A percentile compares a stretch with the other conserved stretches of the same genome.
Conservation (phyloP, 371 early-diverging fungal species). For the Gilbertella persicaria region DNA sequence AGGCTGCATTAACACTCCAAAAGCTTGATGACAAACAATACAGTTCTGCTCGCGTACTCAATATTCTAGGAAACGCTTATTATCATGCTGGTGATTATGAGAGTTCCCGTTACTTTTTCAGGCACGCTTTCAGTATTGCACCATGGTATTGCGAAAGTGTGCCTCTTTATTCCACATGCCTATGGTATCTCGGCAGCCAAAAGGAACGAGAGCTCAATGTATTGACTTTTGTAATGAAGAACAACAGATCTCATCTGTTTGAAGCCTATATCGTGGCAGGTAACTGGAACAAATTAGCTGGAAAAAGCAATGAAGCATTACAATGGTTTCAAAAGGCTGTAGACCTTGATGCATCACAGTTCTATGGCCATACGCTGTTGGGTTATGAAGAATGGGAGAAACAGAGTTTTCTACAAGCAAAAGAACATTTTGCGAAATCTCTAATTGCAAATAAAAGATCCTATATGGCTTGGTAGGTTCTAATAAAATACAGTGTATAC, state of each 20-base stretch:
- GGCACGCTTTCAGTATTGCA: constrained; percentile 33
- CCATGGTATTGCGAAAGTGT: constrained; percentile 49
- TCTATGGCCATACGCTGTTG: constrained; percentile 39
- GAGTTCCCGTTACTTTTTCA: constrained; percentile 35
- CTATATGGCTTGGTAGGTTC: constrained; percentile 36
- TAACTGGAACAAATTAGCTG: constrained; percentile 40
- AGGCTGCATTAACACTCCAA: constrained; percentile 32
- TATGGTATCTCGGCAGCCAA: constrained; percentile 44
- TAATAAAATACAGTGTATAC: background rate
- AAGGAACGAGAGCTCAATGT: constrained; percentile 42
- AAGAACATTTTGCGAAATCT: constrained; percentile 33
- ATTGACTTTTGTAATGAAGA: constrained; percentile 41
- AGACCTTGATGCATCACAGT: constrained; percentile 27
- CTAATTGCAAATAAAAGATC: constrained; percentile 35
- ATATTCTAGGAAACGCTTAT: constrained; percentile 39
- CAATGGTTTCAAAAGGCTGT: constrained; percentile 47
- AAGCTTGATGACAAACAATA: constrained; percentile 44
- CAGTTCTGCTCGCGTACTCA: constrained; percentile 38
- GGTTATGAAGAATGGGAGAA: constrained; percentile 47
- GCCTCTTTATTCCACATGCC: constrained; percentile 43
- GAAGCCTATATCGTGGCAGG: constrained; percentile 49
- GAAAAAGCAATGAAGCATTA: constrained; percentile 31
- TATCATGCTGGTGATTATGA: constrained; percentile 41
- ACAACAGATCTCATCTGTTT: constrained; percentile 34
- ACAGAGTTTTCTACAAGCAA: constrained; percentile 34